Evolutionary conservation across 2,329 filamentous ascomycete species (phyloP).

Genomic region (Sordariomycetes sp.): DNA sequence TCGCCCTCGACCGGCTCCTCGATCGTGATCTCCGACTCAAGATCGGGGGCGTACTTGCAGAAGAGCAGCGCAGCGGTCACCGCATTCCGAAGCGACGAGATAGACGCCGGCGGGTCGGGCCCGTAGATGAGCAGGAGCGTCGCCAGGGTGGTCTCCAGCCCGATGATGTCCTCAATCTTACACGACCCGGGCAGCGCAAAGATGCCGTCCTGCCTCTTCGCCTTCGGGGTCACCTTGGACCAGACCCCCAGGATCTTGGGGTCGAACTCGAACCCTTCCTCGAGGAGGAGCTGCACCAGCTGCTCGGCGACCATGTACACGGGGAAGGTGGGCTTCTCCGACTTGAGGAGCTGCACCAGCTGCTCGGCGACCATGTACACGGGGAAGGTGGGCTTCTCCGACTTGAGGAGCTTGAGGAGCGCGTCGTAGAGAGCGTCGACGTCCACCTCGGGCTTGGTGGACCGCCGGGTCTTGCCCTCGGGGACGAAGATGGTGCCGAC

Average conservation of each 20-base stretch:
- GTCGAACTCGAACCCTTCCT: slow-evolving; percentile 7
- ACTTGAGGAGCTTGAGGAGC: background rate
- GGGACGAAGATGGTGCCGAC: slow-evolving; percentile 1
- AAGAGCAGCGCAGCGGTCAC: slow-evolving; percentile 10
- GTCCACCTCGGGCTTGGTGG: background rate
- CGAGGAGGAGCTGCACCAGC: slow-evolving; percentile 8
- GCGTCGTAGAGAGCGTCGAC: background rate
- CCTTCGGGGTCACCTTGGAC: background rate
- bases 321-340: slow-evolving; percentile 1
- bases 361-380: slow-evolving; percentile 4
- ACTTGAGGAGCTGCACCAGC: slow-evolving; percentile 9
- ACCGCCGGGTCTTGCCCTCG: background rate
- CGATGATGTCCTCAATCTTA: slow-evolving; percentile 9
- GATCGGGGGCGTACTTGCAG: slow-evolving; percentile 13
- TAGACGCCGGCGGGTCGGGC: slow-evolving; percentile 6
- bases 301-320: slow-evolving; percentile 4
- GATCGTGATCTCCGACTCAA: slow-evolving; percentile 16
- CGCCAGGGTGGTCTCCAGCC: slow-evolving; percentile 9
- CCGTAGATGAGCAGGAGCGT: slow-evolving; percentile 9
- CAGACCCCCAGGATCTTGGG: slow-evolving; percentile 5
- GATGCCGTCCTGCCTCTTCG: slow-evolving; percentile 9
- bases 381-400: slow-evolving; percentile 1
- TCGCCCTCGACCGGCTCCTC: slow-evolving; percentile 18
- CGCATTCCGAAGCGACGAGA: slow-evolving; percentile 10
- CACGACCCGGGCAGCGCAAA: slow-evolving; percentile 9